Base-by-base conservation (phyloP, 2,329 filamentous ascomycete species). In the Didymella exigua region DNA sequence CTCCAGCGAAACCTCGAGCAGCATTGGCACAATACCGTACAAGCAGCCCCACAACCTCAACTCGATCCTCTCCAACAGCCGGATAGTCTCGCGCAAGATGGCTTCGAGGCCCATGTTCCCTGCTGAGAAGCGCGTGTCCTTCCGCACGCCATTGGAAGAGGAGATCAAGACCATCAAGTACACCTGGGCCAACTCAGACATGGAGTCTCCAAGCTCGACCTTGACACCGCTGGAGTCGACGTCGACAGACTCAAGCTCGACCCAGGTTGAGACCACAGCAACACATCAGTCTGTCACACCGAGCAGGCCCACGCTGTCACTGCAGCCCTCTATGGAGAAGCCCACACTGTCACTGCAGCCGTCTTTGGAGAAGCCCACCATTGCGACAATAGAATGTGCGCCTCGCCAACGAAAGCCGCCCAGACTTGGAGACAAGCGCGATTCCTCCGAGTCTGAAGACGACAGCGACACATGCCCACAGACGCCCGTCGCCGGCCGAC, bases 101-200 rank as follows among this genome's bases (percentile, higher is more conserved):
- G 76, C 79, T 1, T 71, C 76, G 40, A 64, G 74, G 51, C 75
- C 75, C 56, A 71, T 76, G 70, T 86, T 86, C 64, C 83, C 84
- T 4, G 76, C 81, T 2, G 75, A 80, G 63, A 87, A 86, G 74
- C 78, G 77, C 58, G 84, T 87, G 11, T 79, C 78, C 23, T 87
- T 86, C 66, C 77, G 80, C 18, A 75, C 75, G 11, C 80, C 82
- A 16, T 68, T 86, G 23, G 83, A 84, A 40, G 84, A 87, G 66
- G 83, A 85, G 52, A 85, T 87, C 62, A 78, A 77, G 58, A 87
- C 79, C 2, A 77, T 79, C 34, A 79, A 75, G 52, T 87, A 84
- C 70, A 82, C 79, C 5, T 72, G 81, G 47, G 79, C 80, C 31
- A 83, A 86, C 60, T 82, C 81, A 0, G 84, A 87, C 66, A 72